Conservation (phyloP, 345 rosid genomes). For the Populus davidiana region DNA sequence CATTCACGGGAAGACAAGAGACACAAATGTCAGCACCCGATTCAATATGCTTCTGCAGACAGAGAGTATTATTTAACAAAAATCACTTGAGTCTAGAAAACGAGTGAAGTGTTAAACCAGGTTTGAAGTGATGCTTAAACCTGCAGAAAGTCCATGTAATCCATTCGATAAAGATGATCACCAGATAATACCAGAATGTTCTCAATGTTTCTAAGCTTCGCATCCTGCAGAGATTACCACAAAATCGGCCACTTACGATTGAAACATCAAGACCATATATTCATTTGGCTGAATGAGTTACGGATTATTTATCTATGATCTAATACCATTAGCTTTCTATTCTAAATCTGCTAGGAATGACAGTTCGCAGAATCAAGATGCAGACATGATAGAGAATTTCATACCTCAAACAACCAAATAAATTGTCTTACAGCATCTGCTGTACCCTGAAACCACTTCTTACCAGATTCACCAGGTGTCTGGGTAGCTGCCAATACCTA, state of each 20-base stretch:
- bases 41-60: constrained; percentile 60
- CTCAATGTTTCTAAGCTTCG: constrained; percentile 69
- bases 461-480: constrained; percentile 79
- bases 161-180: constrained; percentile 92
- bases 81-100: background rate
- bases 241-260: constrained; percentile 2
- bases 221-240: constrained; percentile 50
- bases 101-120: constrained; percentile 6
- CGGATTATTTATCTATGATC: background rate
- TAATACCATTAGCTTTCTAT: background rate
- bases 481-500: constrained; percentile 88
- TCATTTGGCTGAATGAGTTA: background rate
- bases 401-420: constrained; percentile 79
- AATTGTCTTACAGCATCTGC: constrained; percentile 93
- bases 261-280: constrained; percentile 2
- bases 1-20: constrained; percentile 60
- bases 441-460: constrained; percentile 93
- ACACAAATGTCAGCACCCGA: constrained; percentile 64
- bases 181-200: constrained; percentile 80
- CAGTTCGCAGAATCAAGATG: background rate
- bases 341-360: no score
- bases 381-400: background rate
- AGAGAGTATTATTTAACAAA: background rate
- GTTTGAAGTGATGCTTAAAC: constrained; percentile 29
- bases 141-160: constrained; percentile 86